These are phyloP conservation scores for Leccinum cinnamomeum DNA, from an alignment of 1,284 basidiomycete genomes.

Conservation along the genomic window DNA sequence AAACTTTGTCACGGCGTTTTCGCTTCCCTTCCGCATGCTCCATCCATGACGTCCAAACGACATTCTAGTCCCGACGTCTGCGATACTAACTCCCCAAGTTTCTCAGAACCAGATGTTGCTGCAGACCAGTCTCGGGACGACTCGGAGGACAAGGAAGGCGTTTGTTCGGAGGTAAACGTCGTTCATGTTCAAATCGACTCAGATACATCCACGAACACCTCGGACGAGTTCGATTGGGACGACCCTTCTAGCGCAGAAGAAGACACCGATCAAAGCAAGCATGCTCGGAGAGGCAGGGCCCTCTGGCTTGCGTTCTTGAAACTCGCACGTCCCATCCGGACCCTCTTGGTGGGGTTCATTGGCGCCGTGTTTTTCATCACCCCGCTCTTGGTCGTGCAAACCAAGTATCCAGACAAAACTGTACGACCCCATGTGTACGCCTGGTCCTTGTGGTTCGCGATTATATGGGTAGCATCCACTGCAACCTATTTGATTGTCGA, in stretches of 20 bases:
- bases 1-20: not conserved
- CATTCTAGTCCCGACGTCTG: constrained; percentile 2
- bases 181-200: constrained; percentile 37
- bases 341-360: constrained; percentile 54
- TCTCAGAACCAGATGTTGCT: not conserved
- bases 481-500: constrained; percentile 65
- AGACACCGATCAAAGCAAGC: constrained; percentile 22
- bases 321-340: constrained; percentile 59
- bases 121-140: constrained; percentile 6
- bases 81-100: constrained; percentile 9
- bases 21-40: constrained; percentile 4
- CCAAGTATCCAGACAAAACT: constrained; percentile 51
- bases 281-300: constrained; percentile 49
- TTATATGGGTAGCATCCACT: constrained; percentile 66
- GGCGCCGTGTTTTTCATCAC: constrained; percentile 65
- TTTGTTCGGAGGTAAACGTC: constrained; percentile 5
- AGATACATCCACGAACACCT: constrained; percentile 59
- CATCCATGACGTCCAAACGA: constrained; percentile 21
- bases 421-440: constrained; percentile 57
- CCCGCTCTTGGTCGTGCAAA: constrained; percentile 64
- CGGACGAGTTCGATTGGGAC: constrained; percentile 77
- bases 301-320: constrained; percentile 68
- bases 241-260: constrained; percentile 34
- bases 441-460: constrained; percentile 74
- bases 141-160: constrained; percentile 7